Evolutionary conservation across 345 rosid species (phyloP).

Genomic region (Eucalyptus shirleyi): DNA sequence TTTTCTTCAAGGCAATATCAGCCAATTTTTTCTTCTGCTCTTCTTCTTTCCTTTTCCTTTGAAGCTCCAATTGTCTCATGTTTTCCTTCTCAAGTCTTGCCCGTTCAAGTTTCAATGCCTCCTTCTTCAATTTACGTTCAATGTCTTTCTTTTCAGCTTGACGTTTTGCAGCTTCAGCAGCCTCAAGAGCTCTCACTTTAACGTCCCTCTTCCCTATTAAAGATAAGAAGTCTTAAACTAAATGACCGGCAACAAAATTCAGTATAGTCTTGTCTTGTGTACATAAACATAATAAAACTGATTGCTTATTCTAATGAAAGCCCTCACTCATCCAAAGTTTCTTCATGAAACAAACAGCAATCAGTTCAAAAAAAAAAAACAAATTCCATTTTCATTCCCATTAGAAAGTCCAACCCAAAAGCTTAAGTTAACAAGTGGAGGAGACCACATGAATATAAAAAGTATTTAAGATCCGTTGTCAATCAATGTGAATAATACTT

Average conservation of each 20-base stretch:
- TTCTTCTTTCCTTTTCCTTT: constrained; percentile 72
- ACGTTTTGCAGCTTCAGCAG: constrained; percentile 79
- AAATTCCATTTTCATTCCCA: background rate
- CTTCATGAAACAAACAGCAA: background rate
- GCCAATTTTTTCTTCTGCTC: constrained; percentile 69
- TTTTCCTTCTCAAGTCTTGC: constrained; percentile 67
- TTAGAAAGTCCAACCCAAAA: too few species aligned
- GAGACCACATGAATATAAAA: too few species aligned
- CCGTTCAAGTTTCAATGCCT: constrained; percentile 68
- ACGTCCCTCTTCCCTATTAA: constrained; percentile 75
- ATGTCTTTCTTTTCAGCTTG: constrained; percentile 78
- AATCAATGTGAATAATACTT: background rate
- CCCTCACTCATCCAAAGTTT: background rate
- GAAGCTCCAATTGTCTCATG: constrained; percentile 42
- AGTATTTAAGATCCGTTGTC: too few species aligned
- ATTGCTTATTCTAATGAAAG: background rate
- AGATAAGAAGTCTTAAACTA: background rate
- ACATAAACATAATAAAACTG: background rate
- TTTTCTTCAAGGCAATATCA: constrained; percentile 61
- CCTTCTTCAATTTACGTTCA: constrained; percentile 77
- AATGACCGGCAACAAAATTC: background rate
- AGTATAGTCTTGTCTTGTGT: background rate
- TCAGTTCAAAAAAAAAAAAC: background rate
- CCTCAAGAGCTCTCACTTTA: constrained; percentile 84
- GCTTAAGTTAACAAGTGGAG: too few species aligned